Base-by-base conservation (phyloP, 73 alveolate species). In the Paramecium primaurelia region DNA sequence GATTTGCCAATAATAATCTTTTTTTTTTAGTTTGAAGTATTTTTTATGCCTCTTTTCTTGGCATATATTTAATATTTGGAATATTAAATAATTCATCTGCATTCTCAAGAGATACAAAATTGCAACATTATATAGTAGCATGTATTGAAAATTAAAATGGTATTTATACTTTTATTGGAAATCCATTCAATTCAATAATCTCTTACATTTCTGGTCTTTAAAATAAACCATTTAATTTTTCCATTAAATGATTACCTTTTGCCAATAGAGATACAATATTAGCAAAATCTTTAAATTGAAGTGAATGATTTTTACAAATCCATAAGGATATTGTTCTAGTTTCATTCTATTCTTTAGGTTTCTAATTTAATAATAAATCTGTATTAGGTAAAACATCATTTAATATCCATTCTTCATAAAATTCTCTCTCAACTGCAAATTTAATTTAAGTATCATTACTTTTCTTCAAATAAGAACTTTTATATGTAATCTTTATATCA, bases 61-160 rank as follows among this genome's bases (percentile, higher is more conserved):
- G 44, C 30, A 32, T 18, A 44, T 80, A 80, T 80, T 26, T 14
- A 40, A 26, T 32, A 14, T 80, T 47, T 16, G 91, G 91, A n/a
- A 80, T 80, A 9, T 28, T 49, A 80, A 80, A 80, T 20, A 45
- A 47, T 10, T 80, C 91, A 45, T 45, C 71, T 12, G 47, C 58
- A 44, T 49, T 42, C 0, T 80, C 34, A 2, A 80, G 58, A 25
- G 71, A 28, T 11, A 12, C 22, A 45, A 80, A 47, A 80, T 80
- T 80, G 6, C 44, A 80, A 11, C 47, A 80, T 49, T 80, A 47
- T 5, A 80, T 80, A 1, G 91, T 80, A 10, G 91, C 91, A 80
- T 80, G 75, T 6, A 80, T 80, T 26, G 91, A 80, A 80, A 80
- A 80, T 80, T 80, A 14, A 28, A 80, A 80, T 11, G 91, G 91